Conservation (phyloP, 495 filamentous ascomycete genomes). For the Collariella sp. region DNA sequence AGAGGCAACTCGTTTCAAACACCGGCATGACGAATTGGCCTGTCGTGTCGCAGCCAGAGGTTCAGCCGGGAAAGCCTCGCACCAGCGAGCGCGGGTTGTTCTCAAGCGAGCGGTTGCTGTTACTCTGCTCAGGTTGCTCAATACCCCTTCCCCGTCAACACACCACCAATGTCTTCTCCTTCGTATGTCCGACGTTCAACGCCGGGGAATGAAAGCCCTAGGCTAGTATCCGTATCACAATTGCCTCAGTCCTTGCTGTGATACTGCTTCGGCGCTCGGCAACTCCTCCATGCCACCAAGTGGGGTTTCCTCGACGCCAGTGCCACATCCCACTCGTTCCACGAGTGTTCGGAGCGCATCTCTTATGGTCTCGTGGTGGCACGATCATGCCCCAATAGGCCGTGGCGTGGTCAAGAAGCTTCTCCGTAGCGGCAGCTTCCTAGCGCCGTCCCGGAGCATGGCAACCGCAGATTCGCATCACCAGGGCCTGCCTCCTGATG, state of each 20-base stretch:
- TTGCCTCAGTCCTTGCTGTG: neutral
- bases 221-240: too few species aligned
- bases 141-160: neutral
- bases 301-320: neutral
- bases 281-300: neutral
- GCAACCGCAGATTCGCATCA: neutral
- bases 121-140: neutral
- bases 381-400: neutral
- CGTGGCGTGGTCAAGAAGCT: neutral
- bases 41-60: neutral
- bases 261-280: neutral
- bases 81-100: neutral
- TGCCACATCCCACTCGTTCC: neutral
- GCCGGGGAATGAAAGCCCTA: too few species aligned
- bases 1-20: slow-evolving; percentile 11
- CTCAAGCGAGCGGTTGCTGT: neutral
- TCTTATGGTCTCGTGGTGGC: slow-evolving; percentile 1
- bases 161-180: neutral
- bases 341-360: neutral
- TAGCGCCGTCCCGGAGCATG: neutral
- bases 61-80: neutral
- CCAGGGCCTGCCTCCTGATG: neutral
- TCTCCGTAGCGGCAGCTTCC: neutral
- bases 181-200: neutral
- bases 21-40: neutral